Conservation (phyloP, 306 rosid genomes). For the Ziziphus jujuba region DNA sequence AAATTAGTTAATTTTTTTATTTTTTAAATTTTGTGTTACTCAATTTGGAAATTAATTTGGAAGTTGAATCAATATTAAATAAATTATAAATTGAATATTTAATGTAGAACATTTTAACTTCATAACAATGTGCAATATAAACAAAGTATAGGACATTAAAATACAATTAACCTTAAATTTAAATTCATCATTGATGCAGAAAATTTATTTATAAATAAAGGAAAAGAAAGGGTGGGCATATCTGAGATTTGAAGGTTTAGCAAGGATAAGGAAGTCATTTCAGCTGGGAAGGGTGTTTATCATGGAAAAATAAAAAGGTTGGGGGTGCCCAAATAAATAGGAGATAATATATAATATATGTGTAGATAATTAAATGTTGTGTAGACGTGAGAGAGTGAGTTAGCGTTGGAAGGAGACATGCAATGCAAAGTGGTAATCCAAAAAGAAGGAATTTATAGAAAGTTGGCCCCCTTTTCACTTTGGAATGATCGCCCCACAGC, state of each 20-base stretch:
- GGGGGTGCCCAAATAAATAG: conserved; percentile 16
- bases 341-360: not conserved
- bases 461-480: conserved; percentile 72
- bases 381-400: conserved; percentile 34
- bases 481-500: conserved; percentile 46
- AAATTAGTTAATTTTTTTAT: no score
- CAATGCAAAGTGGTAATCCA: conserved; percentile 57
- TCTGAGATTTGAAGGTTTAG: not conserved
- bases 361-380: conserved; percentile 22
- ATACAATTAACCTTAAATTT: no score
- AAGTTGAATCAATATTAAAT: no score
- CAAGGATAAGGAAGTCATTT: not conserved
- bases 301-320: not conserved
- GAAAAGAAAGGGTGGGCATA: not conserved
- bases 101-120: no score
- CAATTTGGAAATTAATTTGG: no score
- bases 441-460: conserved; percentile 60
- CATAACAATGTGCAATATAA: no score
- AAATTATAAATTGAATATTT: no score
- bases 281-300: not conserved
- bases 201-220: no score
- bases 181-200: no score
- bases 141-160: no score
- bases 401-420: conserved; percentile 61
- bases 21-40: no score